These are phyloP conservation scores for Aureobasidium zeae DNA, from an alignment of 2,329 filamentous ascomycete species.

Conservation along the genomic window DNA sequence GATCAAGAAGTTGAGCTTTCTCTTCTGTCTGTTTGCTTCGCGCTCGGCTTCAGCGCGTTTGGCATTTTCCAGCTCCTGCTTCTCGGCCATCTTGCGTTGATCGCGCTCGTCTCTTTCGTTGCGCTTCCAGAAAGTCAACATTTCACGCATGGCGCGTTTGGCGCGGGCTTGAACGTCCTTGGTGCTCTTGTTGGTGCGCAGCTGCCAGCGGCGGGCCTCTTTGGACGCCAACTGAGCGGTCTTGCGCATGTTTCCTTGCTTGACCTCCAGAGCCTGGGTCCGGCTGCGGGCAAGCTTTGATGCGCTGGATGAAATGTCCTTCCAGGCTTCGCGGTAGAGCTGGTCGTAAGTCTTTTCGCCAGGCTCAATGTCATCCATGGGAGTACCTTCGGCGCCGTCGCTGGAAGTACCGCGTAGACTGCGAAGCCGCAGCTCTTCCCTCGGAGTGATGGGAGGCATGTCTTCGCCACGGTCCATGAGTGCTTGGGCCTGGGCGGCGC, in stretches of 20 bases:
- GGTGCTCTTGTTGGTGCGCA: slow-evolving; percentile 94
- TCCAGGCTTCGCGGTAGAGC: slow-evolving; percentile 95
- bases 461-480: slow-evolving; percentile 72
- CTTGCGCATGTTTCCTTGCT: slow-evolving; percentile 93
- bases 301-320: slow-evolving; percentile 89
- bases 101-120: slow-evolving; percentile 97
- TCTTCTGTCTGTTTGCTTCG: slow-evolving; percentile 92
- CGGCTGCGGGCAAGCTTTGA: slow-evolving; percentile 88
- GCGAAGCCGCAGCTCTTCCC: slow-evolving; percentile 41
- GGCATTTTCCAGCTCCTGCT: slow-evolving; percentile 90
- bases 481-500: slow-evolving; percentile 79
- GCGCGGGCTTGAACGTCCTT: slow-evolving; percentile 95
- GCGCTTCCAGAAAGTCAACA: slow-evolving; percentile 99
- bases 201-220: slow-evolving; percentile 93
- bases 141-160: slow-evolving; percentile 97
- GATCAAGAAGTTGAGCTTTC: slow-evolving; percentile 98
- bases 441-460: slow-evolving; percentile 51
- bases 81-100: slow-evolving; percentile 84
- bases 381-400: slow-evolving; percentile 44
- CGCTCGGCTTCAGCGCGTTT: slow-evolving; percentile 95
- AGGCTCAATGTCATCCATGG: slow-evolving; percentile 52
- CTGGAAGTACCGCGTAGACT: slow-evolving; percentile 29
- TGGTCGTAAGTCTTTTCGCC: slow-evolving; percentile 86
- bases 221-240: slow-evolving; percentile 94
- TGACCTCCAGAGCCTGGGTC: slow-evolving; percentile 72